Percentiles rank a stretch among this genome's conserved stretches.
phyloP scores from a whole-genome alignment of 768 basidiomycete genomes.

The Nevesoporus exiguus region DNA sequence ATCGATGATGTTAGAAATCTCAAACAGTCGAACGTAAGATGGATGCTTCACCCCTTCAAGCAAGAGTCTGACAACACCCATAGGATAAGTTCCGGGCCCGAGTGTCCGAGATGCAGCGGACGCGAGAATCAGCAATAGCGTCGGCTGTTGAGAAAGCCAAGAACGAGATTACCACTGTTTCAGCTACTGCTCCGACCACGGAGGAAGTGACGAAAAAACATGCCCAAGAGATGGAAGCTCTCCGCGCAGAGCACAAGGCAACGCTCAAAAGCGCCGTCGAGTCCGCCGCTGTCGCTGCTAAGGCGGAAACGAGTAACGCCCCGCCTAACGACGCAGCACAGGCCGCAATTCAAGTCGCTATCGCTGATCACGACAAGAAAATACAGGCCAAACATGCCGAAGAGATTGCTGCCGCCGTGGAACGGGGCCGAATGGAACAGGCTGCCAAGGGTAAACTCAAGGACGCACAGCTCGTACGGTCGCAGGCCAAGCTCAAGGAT shows the following conservation, averaged over 20 bases:
- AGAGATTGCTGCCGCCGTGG: constrained; percentile 63
- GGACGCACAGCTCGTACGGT: constrained; percentile 62
- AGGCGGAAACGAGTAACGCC: constrained; percentile 29
- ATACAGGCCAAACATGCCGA: constrained; percentile 45
- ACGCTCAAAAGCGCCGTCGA: constrained; percentile 54
- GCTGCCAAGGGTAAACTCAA: constrained; percentile 62
- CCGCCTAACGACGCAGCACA: constrained; percentile 36
- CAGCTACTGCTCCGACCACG: constrained; percentile 15
- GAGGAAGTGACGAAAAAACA: constrained; percentile 52
- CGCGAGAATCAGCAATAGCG: constrained; percentile 49
- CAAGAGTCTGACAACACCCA: constrained; percentile 2
- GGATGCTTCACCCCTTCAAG: background rate
- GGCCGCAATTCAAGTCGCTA: constrained; percentile 47
- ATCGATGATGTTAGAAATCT: constrained; percentile 42
- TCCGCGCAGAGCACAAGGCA: constrained; percentile 54
- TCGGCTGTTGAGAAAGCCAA: constrained; percentile 57
- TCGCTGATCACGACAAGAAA: constrained; percentile 47
- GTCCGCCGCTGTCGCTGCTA: constrained; percentile 43
- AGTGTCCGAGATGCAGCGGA: constrained; percentile 50
- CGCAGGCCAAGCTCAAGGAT: constrained; percentile 62
- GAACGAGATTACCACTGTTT: constrained; percentile 37
- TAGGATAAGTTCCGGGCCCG: constrained; percentile 64
- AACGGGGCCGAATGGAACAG: constrained; percentile 65
- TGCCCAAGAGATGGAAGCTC: constrained; percentile 52
- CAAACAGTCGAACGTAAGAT: constrained; percentile 32